Base-by-base conservation (phyloP, 2,329 filamentous ascomycete genomes). In the Sporothrix protearum region DNA sequence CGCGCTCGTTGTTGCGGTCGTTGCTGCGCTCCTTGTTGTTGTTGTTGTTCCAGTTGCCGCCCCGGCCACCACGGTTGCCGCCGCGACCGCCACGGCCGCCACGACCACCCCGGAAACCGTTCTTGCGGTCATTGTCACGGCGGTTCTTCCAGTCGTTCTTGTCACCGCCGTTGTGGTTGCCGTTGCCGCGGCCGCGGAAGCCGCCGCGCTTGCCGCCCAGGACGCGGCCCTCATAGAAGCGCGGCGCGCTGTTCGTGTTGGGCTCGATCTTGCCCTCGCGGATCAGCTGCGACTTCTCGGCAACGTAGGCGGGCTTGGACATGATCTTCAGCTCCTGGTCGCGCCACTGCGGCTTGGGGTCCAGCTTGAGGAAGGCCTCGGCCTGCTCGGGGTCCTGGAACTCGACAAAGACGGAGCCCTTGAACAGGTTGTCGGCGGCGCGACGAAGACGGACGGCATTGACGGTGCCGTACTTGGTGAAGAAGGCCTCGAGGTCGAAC, bases 401-500 rank as follows among this genome's bases (percentile, higher is more conserved):
- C 81, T 97, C 95, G 75, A 97, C 93, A 79, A 97, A 98, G 72
- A 97, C 93, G 76, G 93, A 97, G 76, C 95, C 94, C 87, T 99
- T 99, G 89, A 98, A 99, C 69, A 86, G 83, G 77, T 89, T 89
- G 73, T 90, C 84, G 57, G 86, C 85, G 66, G 85, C 85, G 75
- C 96, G 93, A 76, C 96, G 93, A 74, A 99, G 91, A 78, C 95
- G 94, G 74, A 99, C 90, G 63, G 90, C 88, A 78, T 92, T 93
- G 77, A 93, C 88, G 9, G 72, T 45, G 63, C 94, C 95, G 79
- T 89, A 94, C 72, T 90, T 87, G 71, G 89, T 86, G 80, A 98
- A 97, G 85, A 97, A 97, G 73, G 89, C 89, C 84, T 99, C 96
- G 71, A 99, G 91, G 75, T 97, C 93, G 80, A 97, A 93, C 81